Evolutionary conservation across 2,329 filamentous ascomycete species (phyloP), one percentile per base, ranked within the genome.

Genomic region (Xylariales sp.): DNA sequence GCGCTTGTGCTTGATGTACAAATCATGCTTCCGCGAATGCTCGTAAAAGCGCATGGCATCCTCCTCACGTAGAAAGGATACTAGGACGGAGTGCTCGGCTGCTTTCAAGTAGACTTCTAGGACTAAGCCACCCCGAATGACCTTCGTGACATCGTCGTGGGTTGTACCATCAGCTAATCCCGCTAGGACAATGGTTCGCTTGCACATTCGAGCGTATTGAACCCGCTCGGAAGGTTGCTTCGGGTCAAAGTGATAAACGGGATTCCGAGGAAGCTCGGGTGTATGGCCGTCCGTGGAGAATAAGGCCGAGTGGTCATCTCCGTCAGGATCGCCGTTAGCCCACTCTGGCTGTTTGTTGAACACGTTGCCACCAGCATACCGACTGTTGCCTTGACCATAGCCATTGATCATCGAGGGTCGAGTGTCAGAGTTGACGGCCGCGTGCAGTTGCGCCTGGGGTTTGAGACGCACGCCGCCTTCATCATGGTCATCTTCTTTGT

Each of bases 111-210:
- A 83, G 29, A 91, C 66, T 48, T 88, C 84, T 9, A 90, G 60
- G 9, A 94, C 52, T 48, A 76, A 70, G 1, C 87, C 88, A 18
- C 88, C 87, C 44, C 82, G 79, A 38, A 93, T 64, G 9, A 73
- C 71, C 16, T 72, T 69, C 3, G 75, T 71, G 44, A 93, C 65
- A 47, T 93, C 85, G 34, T 70, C 71, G 53, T 86, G 78, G 0
- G 79, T 84, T 11, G 74, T 76, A 3, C 67, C 68, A 4, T 81
- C 73, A 1, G 82, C 66, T 1, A 93, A 68, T 44, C 82, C 80
- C 25, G 63, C 64, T 37, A 91, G 65, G 16, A 78, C 64, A 16
- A 94, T 49, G 0, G 83, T 85, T 36, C 84, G 73, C 16, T 56
- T 62, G 36, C 66, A 66, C 21, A 61, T 55, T 24, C 62, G 58